Base-by-base conservation (phyloP, 1,284 basidiomycete genomes). In the Erythrobasidium hasegawianum region DNA sequence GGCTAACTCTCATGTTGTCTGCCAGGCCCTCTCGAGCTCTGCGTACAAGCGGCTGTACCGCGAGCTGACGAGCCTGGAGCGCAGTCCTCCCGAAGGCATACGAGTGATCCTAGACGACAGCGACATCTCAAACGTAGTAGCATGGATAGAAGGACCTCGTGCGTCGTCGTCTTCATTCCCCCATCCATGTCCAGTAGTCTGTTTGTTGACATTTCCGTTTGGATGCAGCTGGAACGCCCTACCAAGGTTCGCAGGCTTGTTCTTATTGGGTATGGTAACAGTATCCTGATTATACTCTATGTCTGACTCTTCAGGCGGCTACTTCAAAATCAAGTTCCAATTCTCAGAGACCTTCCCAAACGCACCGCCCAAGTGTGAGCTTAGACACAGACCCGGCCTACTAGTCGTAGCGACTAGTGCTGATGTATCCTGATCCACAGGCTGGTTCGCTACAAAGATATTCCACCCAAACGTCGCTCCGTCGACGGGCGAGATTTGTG, bases 381-480 rank as follows among this genome's bases (percentile, higher is more conserved):
- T n/a, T n/a, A n/a, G n/a, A n/a, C n/a, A n/a, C n/a, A n/a, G n/a
- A n/a, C n/a, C n/a, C n/a, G n/a, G n/a, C n/a, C n/a, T n/a, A n/a
- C n/a, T n/a, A n/a, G n/a, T n/a, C n/a, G n/a, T n/a, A n/a, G n/a
- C n/a, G n/a, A n/a, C n/a, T n/a, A n/a, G n/a, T n/a, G n/a, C n/a
- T n/a, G n/a, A n/a, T n/a, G n/a, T n/a, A n/a, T n/a, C n/a, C n/a
- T n/a, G n/a, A n/a, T n/a, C n/a, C 7, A 71, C 50, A 94, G 92
- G 91, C 75, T 87, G 87, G 80, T 88, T 95, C 77, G 80, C 85
- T 0, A 94, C 92, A 59, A 92, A 94, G 80, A 93, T 97, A 69
- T 97, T 97, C 79, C 94, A 97, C 75, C 94, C 94, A 0, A 97
- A 97, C 75, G 90, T 97, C 27, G 94, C 91, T 0, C 56, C 55